Base-by-base conservation (phyloP, 2,329 filamentous ascomycete species). In the Penicillium decumbens region DNA sequence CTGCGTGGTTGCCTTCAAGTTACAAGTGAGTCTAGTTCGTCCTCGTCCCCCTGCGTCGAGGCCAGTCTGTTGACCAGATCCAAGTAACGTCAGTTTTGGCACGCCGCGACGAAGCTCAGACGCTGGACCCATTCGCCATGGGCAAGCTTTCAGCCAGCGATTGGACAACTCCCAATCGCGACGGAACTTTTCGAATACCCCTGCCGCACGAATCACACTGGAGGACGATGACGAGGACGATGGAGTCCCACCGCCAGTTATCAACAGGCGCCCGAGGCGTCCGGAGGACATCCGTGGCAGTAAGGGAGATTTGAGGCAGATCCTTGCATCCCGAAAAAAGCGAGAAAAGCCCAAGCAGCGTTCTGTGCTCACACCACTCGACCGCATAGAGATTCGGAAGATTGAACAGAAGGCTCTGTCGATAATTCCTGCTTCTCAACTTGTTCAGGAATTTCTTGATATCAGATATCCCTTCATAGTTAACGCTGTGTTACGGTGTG, bases 211-310 rank as follows among this genome's bases (percentile, higher is more conserved):
- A 2, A 54, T 54, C 24, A 47, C 43, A 18, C 20, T 54, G 18
- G 50, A 53, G 20, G 51, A 53, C 7, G 51, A 53, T 15, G 47
- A 51, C 7, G 47, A 48, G 27, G 44, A 33, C 15, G 42, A 32
- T 41, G n/a, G 7, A 41, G 23, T 4, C n/a, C 8, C 40, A 20
- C 40, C n/a, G 15, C 40, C 25, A 4, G 10, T 12, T 4, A 8
- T 30, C 29, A 27, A 44, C 13, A 18, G n/a, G 25, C 25, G n/a
- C 10, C 32, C 32, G 7, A 42, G n/a, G 5, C 9, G n/a, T 13
- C 41, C 18, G 15, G 38, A 33, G 27, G 18, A 1, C 6, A n/a
- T 29, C n/a, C 30, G 28, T 23, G 37, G 15, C 18, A 37, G n/a
- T 12, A 24, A 27, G 20, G 24, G n/a, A 39, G 25, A 47, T 13